These are phyloP conservation scores for Saccharomyces hybrid DNA, from an alignment of 1,139 yeast species.

Conservation along the genomic window DNA sequence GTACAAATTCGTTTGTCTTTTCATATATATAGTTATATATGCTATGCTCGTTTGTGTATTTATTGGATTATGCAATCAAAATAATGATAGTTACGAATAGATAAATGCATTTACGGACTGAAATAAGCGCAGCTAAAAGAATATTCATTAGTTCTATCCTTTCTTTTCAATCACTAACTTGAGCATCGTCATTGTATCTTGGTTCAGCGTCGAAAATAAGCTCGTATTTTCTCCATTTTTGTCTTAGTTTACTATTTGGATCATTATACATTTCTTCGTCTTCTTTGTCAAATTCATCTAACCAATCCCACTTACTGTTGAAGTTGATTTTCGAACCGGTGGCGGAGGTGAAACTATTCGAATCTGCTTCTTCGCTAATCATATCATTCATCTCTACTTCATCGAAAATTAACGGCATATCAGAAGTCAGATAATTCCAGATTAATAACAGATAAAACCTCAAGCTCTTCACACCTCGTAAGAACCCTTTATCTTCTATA, in stretches of 20 bases:
- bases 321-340: constrained; percentile 11
- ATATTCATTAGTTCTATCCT: not conserved
- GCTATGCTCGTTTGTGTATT: not conserved
- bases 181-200: constrained; percentile 26
- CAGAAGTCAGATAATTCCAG: constrained; percentile 43
- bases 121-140: not conserved
- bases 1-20: not conserved
- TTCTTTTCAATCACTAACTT: constrained; percentile 26
- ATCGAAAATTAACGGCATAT: constrained; percentile 26
- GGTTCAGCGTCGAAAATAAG: constrained; percentile 32
- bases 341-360: not conserved
- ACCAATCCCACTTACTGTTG: constrained; percentile 38
- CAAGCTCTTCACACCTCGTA: constrained; percentile 70
- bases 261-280: constrained; percentile 29
- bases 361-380: constrained; percentile 30
- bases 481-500: constrained; percentile 71
- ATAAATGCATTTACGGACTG: not conserved
- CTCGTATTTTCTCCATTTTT: constrained; percentile 33
- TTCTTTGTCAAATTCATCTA: constrained; percentile 42
- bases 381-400: constrained; percentile 22
- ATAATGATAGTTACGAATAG: not conserved
- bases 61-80: not conserved
- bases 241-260: constrained; percentile 25
- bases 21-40: not conserved
- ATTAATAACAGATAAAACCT: constrained; percentile 52